These are phyloP conservation scores for Phyllosticta citribraziliensis DNA, from an alignment of 2,329 filamentous ascomycete species.

Conservation along the genomic window DNA sequence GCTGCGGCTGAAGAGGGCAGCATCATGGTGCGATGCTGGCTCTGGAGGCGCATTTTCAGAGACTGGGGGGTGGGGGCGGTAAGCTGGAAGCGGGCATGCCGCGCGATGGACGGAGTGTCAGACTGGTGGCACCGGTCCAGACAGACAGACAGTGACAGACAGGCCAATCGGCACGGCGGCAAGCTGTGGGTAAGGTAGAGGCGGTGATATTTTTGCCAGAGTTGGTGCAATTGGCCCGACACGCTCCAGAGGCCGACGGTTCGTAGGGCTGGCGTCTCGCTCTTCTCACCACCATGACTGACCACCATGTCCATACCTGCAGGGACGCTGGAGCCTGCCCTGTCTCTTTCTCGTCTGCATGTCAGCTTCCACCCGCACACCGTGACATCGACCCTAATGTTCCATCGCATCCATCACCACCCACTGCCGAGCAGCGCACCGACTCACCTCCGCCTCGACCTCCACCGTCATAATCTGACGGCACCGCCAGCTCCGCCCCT, in stretches of 20 bases:
- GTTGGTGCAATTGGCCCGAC: not conserved
- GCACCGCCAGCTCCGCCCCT: not conserved
- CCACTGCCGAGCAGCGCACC: not conserved
- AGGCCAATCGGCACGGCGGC: not conserved
- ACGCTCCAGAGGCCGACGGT: not conserved
- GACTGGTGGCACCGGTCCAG: not conserved
- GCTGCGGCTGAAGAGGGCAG: constrained; percentile 10
- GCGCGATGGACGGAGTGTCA: not conserved
- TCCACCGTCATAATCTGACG: not conserved
- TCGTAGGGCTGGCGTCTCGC: not conserved
- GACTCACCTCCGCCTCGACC: not conserved
- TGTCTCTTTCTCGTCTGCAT: not conserved
- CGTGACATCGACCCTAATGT: not conserved
- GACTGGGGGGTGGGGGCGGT: constrained; percentile 9
- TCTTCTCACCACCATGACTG: not conserved
- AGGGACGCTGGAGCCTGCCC: not conserved
- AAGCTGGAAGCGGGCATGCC: not conserved
- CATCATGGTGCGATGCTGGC: constrained; percentile 11
- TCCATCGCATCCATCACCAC: not conserved
- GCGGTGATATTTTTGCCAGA: not conserved
- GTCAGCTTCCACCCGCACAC: not conserved
- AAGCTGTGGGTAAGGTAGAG: not conserved
- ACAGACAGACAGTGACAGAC: not conserved
- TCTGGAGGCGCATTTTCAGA: constrained; percentile 10
- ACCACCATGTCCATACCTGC: not conserved